phyloP scores from a whole-genome alignment of 257 asterid species.

The Fraxinus quadrangulata region DNA sequence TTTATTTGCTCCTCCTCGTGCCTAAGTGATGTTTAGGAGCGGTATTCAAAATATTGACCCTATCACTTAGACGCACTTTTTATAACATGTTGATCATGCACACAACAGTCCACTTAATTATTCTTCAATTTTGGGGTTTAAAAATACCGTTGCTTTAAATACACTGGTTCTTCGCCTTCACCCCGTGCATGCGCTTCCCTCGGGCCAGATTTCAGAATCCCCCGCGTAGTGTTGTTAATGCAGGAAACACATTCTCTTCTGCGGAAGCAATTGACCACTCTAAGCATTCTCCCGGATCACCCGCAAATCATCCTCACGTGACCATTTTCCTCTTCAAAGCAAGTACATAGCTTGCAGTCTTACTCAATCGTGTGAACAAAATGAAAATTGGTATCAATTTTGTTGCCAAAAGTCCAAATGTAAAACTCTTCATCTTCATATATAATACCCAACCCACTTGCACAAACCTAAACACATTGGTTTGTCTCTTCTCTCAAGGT shows the following conservation, averaged over 20 bases:
- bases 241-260: background rate
- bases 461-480: background rate
- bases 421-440: background rate
- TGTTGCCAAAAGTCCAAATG: background rate
- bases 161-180: background rate
- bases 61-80: too few relatives aligned
- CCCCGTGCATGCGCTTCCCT: background rate
- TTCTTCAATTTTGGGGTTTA: background rate
- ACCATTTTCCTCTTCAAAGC: background rate
- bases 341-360: background rate
- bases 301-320: constrained; percentile 4
- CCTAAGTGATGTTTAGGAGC: too few relatives aligned
- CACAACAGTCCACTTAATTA: too few relatives aligned
- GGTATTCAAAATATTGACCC: too few relatives aligned
- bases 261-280: constrained; percentile 1
- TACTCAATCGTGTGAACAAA: constrained; percentile 6
- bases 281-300: constrained; percentile 6
- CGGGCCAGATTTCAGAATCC: background rate
- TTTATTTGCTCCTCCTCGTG: too few relatives aligned
- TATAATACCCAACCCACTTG: background rate
- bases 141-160: background rate
- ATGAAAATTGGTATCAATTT: background rate
- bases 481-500: background rate
- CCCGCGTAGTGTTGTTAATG: background rate
- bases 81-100: too few relatives aligned